Percentiles rank a stretch among this genome's conserved stretches.
Evolutionary conservation across 2,329 filamentous ascomycete genomes (phyloP).

Genomic region (Colletotrichum paranaense): DNA sequence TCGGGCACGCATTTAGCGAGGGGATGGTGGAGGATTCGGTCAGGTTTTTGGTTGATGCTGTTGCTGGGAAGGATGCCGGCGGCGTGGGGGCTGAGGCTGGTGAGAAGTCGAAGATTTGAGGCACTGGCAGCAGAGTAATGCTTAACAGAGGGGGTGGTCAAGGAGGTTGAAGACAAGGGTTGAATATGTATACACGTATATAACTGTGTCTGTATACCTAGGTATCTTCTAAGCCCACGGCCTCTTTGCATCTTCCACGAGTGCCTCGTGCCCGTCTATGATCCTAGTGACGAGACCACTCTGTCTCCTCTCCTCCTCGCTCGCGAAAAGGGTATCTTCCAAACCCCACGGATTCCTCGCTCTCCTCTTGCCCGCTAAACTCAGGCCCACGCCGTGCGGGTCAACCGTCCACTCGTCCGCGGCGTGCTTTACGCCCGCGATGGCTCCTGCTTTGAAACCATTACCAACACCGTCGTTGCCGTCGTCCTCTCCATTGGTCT

Average conservation of each 20-base stretch:
- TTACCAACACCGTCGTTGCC: constrained; percentile 4
- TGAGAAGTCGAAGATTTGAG: constrained; percentile 44
- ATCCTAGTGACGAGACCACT: constrained; percentile 53
- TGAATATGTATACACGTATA: too few relatives aligned
- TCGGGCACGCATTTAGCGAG: constrained; percentile 76
- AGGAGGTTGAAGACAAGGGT: background rate
- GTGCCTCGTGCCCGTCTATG: constrained; percentile 49
- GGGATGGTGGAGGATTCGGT: constrained; percentile 76
- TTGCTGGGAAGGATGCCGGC: constrained; percentile 46
- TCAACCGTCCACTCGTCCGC: constrained; percentile 62
- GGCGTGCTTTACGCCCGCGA: constrained; percentile 55
- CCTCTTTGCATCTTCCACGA: constrained; percentile 51
- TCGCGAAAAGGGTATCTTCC: constrained; percentile 57
- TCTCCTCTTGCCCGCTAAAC: constrained; percentile 59
- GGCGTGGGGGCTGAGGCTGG: constrained; percentile 33
- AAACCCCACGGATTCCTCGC: constrained; percentile 61
- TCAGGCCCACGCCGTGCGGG: constrained; percentile 60
- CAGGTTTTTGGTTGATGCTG: constrained; percentile 67
- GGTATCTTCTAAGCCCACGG: constrained; percentile 49
- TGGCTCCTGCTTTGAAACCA: constrained; percentile 50
- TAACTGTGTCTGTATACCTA: background rate
- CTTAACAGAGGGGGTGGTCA: background rate
- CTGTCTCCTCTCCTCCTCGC: constrained; percentile 44
- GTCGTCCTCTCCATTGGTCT: too few relatives aligned
- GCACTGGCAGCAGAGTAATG: background rate